Conservation (phyloP, 129 eudicot genomes). For the Flaveria brownii region DNA sequence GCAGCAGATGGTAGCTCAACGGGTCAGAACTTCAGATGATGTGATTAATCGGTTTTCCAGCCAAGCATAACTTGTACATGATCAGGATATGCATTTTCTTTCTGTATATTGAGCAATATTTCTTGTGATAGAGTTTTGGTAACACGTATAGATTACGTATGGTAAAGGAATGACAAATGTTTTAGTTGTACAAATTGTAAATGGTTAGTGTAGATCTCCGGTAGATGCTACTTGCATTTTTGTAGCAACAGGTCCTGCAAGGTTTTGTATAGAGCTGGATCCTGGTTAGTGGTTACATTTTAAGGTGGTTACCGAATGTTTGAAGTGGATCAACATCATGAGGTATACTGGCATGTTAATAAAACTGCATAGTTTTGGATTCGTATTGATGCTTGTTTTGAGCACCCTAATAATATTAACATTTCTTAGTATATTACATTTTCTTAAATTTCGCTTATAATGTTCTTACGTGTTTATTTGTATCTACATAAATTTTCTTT, state of each 20-base stretch:
- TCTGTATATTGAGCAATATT: slow-evolving; percentile 3
- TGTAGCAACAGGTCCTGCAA: neutral
- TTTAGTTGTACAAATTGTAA: slow-evolving; percentile 20
- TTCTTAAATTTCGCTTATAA: too few relatives aligned
- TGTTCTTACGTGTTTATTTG: too few relatives aligned
- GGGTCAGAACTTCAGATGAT: slow-evolving; percentile 30
- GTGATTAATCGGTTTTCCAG: neutral
- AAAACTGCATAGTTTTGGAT: neutral
- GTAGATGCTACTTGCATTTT: neutral
- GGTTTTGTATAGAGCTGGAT: slow-evolving; percentile 2
- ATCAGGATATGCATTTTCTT: slow-evolving; percentile 1
- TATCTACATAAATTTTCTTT: too few relatives aligned
- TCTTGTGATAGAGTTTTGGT: neutral
- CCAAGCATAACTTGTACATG: slow-evolving; percentile 11
- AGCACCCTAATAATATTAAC: neutral
- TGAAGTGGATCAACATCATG: neutral
- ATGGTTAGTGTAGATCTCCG: neutral
- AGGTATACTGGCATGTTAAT: neutral
- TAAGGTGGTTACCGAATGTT: neutral
- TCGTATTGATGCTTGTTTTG: neutral
- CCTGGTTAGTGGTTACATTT: neutral
- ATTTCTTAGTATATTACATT: neutral
- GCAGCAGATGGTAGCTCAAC: slow-evolving; percentile 61
- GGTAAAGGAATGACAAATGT: neutral
- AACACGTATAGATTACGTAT: neutral